phyloP scores from a whole-genome alignment of 2,329 filamentous ascomycete genomes.

The Colletotrichum lini region DNA sequence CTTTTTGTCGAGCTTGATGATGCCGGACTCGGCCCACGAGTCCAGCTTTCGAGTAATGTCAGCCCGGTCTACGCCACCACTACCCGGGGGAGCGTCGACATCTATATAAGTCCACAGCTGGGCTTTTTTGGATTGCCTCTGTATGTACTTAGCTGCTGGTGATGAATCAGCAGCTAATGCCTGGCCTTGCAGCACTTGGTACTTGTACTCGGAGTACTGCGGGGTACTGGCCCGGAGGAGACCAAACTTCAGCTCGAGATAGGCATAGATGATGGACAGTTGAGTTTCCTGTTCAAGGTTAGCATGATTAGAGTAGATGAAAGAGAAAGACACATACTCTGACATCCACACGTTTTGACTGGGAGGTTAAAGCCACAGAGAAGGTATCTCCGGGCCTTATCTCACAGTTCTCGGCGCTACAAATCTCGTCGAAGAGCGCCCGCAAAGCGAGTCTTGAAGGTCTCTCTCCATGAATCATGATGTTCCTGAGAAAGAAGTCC shows the following conservation, averaged over 20 bases:
- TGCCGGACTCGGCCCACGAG: constrained; percentile 63
- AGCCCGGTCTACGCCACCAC: constrained; percentile 54
- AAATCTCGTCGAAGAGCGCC: constrained; percentile 65
- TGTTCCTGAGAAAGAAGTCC: constrained; percentile 71
- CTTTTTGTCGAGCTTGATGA: constrained; percentile 65
- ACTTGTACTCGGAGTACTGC: constrained; percentile 71
- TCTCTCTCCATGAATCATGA: constrained; percentile 72
- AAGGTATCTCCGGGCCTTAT: constrained; percentile 59
- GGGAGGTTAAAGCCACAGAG: constrained; percentile 60
- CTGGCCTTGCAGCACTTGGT: constrained; percentile 51
- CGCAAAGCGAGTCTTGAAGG: constrained; percentile 66
- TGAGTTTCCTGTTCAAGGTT: constrained; percentile 18
- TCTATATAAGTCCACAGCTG: constrained; percentile 63
- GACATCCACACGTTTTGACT: constrained; percentile 68
- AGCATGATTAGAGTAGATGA: not conserved
- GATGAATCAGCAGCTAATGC: constrained; percentile 55
- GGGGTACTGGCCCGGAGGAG: constrained; percentile 70
- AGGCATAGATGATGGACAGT: constrained; percentile 66
- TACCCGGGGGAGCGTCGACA: constrained; percentile 56
- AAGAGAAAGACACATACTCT: constrained; percentile 60
- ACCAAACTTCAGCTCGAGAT: constrained; percentile 71
- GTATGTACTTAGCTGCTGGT: constrained; percentile 60
- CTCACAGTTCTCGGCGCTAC: constrained; percentile 53
- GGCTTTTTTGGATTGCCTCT: constrained; percentile 55
- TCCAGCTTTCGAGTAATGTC: constrained; percentile 70